A percentile compares a stretch with the other conserved stretches of the same genome.
Evolutionary conservation across 108 stramenopile genomes (phyloP).

Genomic region (Parmales sp.): DNA sequence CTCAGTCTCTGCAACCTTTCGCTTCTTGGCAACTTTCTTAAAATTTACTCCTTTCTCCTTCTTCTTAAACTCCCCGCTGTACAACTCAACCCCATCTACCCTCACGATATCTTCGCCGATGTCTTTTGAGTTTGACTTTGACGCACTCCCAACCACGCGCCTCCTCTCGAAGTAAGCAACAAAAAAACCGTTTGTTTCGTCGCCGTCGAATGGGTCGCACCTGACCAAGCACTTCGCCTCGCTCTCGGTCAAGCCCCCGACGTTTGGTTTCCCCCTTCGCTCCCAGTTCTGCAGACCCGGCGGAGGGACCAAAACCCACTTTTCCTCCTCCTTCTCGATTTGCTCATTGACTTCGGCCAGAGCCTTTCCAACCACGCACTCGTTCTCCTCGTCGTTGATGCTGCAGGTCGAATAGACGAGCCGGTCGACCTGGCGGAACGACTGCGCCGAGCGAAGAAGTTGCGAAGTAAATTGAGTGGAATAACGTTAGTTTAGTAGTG

Average conservation of each 20-base stretch:
- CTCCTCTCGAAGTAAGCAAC: conserved; percentile 77
- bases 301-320: conserved; percentile 34
- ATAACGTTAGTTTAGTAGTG: too few relatives aligned
- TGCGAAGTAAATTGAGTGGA: too few relatives aligned
- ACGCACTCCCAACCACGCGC: conserved; percentile 10
- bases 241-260: conserved; percentile 46
- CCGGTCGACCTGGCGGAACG: conserved; percentile 67
- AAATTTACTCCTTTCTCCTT: conserved; percentile 13
- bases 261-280: conserved; percentile 42
- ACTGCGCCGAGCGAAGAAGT: too few relatives aligned
- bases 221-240: conserved; percentile 70
- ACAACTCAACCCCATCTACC: neutral
- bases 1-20: neutral
- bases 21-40: conserved; percentile 15
- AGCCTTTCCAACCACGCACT: conserved; percentile 71
- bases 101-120: neutral
- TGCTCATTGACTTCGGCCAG: conserved; percentile 34
- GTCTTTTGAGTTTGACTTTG: too few relatives aligned
- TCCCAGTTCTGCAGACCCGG: conserved; percentile 68
- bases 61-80: conserved; percentile 11
- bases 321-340: neutral
- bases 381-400: conserved; percentile 84
- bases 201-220: conserved; percentile 67
- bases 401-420: conserved; percentile 99
- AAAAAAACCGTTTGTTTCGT: conserved; percentile 96